Evolutionary conservation across 257 asterid genomes (phyloP), one percentile per base, ranked within the genome.

Genomic region (Linaria vulgaris): DNA sequence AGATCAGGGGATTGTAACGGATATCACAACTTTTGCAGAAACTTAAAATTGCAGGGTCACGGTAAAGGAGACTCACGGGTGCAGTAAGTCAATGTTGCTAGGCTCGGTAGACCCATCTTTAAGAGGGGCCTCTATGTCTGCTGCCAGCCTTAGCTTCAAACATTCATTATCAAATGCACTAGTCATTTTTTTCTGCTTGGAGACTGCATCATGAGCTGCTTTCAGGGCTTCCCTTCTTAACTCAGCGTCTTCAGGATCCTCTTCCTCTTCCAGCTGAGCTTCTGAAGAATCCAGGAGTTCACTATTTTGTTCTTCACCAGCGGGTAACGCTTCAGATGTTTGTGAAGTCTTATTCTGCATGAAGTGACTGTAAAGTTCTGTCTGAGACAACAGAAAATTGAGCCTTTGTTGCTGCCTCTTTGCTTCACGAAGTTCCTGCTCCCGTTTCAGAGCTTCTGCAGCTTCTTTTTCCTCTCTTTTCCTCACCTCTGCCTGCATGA

Each of bases 181-280:
- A 15, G 86, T 78, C 77, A 90, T 90, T 80, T 3, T 85, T 83
- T 90, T 94, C 90, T 94, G 99, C 85, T 90, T 94, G 27, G 95
- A 90, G 74, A 94, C 99, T 61, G 99, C 99, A 81, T 94, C 97
- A 5, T 94, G 97, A 16, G 99, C 99, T 68, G 99, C 99, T 80
- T 71, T 90, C 69, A 94, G 86, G 61, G 99, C 99, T 79, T 94
- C 97, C 73, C 69, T 84, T 79, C 99, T 85, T 67, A 94, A 71
- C 62, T 90, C 92, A 66, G 97, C 96, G 72, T 87, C 99, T 80
- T 94, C 99, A 66, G 79, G 88, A 75, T 92, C 98, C 30, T 85
- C 94, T 71, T 79, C 95, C 75, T 79, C 86, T 63, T 41, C 91
- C 68, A 56, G 71, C 74, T 14, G 75, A 82, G 80, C 77, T 69